Evolutionary conservation across 257 asterid species (phyloP).

Genomic region (Nicotiana benthamiana): DNA sequence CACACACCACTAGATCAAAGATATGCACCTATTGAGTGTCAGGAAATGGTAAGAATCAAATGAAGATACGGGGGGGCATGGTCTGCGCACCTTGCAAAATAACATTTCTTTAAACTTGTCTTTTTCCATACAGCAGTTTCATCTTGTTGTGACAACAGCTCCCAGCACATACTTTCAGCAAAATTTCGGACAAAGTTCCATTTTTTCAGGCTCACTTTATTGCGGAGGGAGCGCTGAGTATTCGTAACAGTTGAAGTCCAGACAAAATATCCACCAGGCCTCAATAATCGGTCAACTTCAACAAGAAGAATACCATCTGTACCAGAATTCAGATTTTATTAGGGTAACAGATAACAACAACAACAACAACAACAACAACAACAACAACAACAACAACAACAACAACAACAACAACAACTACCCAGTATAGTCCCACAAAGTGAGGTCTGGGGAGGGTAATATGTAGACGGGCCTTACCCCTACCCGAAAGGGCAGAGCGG

Average conservation of each 20-base stretch:
- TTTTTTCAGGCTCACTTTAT: constrained; percentile 66
- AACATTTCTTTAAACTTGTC: constrained; percentile 66
- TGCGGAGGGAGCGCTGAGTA: constrained; percentile 62
- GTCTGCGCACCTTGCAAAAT: constrained; percentile 51
- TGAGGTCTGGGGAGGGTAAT: too few relatives aligned
- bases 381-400: too few relatives aligned
- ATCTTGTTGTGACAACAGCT: constrained; percentile 83
- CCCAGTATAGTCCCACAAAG: too few relatives aligned
- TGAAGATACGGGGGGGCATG: neutral
- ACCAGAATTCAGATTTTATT: constrained; percentile 13
- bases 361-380: too few relatives aligned
- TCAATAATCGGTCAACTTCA: constrained; percentile 85
- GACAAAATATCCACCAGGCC: constrained; percentile 99
- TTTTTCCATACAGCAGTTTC: constrained; percentile 96
- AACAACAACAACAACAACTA: too few relatives aligned
- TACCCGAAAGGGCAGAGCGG: too few relatives aligned
- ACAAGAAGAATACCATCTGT: constrained; percentile 71
- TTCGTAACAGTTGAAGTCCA: constrained; percentile 88
- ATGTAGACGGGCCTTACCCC: too few relatives aligned
- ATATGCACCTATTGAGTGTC: neutral
- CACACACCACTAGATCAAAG: neutral
- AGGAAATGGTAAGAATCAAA: constrained; percentile 11
- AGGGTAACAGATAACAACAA: neutral
- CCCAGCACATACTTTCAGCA: constrained; percentile 82
- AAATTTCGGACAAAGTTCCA: constrained; percentile 65